Evolutionary conservation across 2,329 filamentous ascomycete species (phyloP).

Genomic region (Colletotrichum incanum): DNA sequence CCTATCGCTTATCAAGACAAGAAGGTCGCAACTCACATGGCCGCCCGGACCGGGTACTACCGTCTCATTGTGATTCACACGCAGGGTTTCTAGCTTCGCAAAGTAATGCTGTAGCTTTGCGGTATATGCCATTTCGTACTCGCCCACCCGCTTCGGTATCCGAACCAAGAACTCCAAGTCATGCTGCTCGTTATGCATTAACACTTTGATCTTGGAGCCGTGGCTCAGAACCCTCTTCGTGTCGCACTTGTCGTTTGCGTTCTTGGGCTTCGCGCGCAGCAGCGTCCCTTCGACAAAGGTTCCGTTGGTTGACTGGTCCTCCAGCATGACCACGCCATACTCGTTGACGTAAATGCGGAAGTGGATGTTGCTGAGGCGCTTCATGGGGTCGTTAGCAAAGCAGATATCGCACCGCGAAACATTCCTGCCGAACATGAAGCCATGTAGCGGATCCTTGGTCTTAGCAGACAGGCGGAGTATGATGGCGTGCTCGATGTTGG

Average conservation of each 20-base stretch:
- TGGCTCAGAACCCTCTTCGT: conserved; percentile 76
- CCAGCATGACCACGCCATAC: conserved; percentile 90
- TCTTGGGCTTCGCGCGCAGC: conserved; percentile 65
- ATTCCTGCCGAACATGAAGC: conserved; percentile 92
- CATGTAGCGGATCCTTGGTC: conserved; percentile 77
- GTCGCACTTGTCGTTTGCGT: conserved; percentile 54
- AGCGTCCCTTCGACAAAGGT: conserved; percentile 85
- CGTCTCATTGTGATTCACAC: conserved; percentile 58
- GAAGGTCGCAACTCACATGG: conserved; percentile 55
- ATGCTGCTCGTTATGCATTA: conserved; percentile 64
- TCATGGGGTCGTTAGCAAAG: conserved; percentile 76
- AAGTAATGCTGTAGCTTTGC: conserved; percentile 81
- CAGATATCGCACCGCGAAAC: conserved; percentile 78
- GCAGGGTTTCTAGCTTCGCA: conserved; percentile 51
- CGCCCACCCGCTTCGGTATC: conserved; percentile 82
- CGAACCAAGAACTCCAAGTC: conserved; percentile 89
- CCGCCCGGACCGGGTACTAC: conserved; percentile 64
- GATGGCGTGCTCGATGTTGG: conserved; percentile 75
- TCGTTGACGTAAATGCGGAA: conserved; percentile 94
- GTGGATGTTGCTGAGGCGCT: conserved; percentile 92
- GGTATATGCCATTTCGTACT: conserved; percentile 75
- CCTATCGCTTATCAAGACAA: background rate
- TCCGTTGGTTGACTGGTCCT: conserved; percentile 96
- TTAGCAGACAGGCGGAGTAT: conserved; percentile 84
- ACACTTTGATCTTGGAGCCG: conserved; percentile 81